phyloP scores from a whole-genome alignment of 345 rosid species.

The Corymbia maculata region DNA sequence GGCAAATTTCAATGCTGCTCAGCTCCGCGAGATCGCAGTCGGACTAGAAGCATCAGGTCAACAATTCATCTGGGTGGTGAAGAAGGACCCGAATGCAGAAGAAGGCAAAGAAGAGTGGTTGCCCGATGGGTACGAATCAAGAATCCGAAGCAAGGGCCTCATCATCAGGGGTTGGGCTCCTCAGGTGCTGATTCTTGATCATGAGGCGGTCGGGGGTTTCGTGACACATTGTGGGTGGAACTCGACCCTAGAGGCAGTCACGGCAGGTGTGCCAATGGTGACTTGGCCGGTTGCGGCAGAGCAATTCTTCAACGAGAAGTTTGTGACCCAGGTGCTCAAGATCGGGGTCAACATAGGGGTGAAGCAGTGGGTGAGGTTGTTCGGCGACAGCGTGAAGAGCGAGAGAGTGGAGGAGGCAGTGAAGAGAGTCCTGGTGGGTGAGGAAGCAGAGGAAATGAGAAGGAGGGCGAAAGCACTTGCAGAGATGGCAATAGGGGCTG shows the following conservation, averaged over 20 bases:
- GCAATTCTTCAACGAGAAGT: slow-evolving; percentile 3
- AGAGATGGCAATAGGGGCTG: slow-evolving; percentile 20
- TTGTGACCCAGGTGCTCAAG: not conserved
- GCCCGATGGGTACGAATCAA: not conserved
- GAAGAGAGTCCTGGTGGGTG: slow-evolving; percentile 28
- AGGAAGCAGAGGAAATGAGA: slow-evolving; percentile 29
- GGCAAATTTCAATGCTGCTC: not conserved
- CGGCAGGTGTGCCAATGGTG: slow-evolving; percentile 17
- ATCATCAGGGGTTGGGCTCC: slow-evolving; percentile 49
- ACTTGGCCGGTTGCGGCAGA: slow-evolving; percentile 8
- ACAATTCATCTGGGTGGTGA: not conserved
- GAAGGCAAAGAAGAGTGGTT: not conserved
- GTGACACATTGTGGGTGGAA: slow-evolving; percentile 80
- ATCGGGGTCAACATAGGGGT: not conserved
- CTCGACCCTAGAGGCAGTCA: slow-evolving; percentile 21
- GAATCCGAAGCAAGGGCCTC: slow-evolving; percentile 18
- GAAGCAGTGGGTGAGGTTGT: not conserved
- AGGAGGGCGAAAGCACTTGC: not conserved
- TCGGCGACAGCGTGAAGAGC: not conserved
- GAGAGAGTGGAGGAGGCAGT: not conserved
- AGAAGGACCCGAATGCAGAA: not conserved
- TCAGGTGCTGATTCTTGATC: slow-evolving; percentile 50
- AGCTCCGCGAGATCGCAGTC: not conserved
- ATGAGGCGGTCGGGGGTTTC: slow-evolving; percentile 49
- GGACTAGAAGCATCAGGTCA: not conserved